Base-by-base conservation (phyloP, 2,329 filamentous ascomycete genomes). In the Dryadomyces sulphureus region DNA sequence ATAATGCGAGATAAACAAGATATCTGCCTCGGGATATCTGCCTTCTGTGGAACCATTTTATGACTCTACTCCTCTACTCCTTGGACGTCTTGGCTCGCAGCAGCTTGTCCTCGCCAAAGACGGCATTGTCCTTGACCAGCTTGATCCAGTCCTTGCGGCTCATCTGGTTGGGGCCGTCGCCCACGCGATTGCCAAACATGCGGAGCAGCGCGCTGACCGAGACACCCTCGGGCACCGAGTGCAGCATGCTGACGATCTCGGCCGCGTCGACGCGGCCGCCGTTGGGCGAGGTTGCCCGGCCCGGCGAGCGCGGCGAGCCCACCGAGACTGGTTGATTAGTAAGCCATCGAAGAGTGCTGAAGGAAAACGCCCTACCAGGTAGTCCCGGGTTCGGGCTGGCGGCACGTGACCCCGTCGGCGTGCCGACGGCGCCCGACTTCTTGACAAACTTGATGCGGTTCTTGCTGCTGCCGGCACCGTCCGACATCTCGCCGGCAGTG, bases 401-500 rank as follows among this genome's bases (percentile, higher is more conserved):
- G 44, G 75, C 72, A 49, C 80, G 69, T 8, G 78, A 84, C 16
- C 68, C 75, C 7, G 65, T 64, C 5, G 78, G 77, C 6, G 76
- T 76, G 17, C 66, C 68, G 45, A 61, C 66, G 24, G 66, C 61
- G 20, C 65, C 59, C 16, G 60, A 64, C 43, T 63, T 65, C 19
- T 44, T 44, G 34, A 68, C 62, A 48, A 77, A 60, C 59, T 73
- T 77, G 54, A 77, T 74, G 60, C 73, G 74, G 59, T 69, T 72
- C 45, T 64, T 64, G 46, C 66, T 64, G 46, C 66, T 59, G 11
- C 64, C 4, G 47, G 20, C 5, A 7, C 70, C 70, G 52, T 81
- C 77, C 1, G 76, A 79, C 65, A 77, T 79, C 55, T 81, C 78
- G 32, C 77, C 79, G 34, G 71, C 80, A 2, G 81, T 85, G 35